Percentiles rank a stretch among this genome's conserved stretches.
Conservation (phyloP, 345 rosid genomes). For the Zanthoxylum bungeanum region DNA sequence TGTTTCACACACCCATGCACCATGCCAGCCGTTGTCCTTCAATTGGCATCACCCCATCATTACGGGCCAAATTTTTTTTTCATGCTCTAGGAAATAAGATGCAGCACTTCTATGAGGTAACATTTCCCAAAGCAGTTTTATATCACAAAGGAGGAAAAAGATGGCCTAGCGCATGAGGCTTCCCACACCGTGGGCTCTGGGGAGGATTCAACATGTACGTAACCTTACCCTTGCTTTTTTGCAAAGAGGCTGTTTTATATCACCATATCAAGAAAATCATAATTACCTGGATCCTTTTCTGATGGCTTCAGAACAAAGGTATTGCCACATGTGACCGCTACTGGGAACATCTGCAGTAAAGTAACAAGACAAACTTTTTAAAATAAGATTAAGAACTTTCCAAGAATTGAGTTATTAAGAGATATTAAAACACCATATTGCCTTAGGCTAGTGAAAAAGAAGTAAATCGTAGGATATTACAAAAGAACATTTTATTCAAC, state of each 20-base stretch:
- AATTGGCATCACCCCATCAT: not conserved
- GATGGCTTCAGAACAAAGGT: conserved; percentile 94
- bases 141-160: no score
- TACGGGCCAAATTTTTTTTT: not conserved
- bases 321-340: conserved; percentile 94
- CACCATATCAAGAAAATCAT: not conserved
- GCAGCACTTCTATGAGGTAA: not conserved
- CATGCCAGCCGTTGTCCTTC: not conserved
- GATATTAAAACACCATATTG: not conserved
- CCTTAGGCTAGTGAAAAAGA: not conserved
- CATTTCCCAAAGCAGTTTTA: not conserved
- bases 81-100: conserved; percentile 1
- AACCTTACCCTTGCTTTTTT: no score
- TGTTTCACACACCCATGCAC: not conserved
- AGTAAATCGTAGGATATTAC: not conserved
- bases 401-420: not conserved
- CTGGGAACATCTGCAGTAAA: conserved; percentile 85
- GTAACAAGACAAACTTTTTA: conserved; percentile 11
- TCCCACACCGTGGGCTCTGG: no score
- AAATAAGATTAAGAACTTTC: not conserved
- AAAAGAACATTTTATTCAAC: not conserved
- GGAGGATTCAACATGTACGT: no score
- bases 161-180: no score
- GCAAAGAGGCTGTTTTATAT: not conserved
- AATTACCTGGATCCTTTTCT: conserved; percentile 93